phyloP scores from a whole-genome alignment of 75 land plant genomes.

The Selaginella tamariscina region DNA sequence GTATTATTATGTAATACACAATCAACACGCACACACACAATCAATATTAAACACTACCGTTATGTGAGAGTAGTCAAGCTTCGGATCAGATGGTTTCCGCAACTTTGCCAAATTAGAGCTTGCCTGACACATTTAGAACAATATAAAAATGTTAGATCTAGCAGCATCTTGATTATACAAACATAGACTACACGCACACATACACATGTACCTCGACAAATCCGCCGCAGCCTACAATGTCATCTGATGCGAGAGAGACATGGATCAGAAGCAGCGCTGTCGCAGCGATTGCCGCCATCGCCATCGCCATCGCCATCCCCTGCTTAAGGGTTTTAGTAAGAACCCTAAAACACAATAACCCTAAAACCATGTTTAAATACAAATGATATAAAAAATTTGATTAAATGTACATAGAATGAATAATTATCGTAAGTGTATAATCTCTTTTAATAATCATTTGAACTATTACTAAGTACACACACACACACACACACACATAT shows the following conservation, averaged over 20 bases:
- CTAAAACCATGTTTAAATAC: no score
- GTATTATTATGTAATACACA: background rate
- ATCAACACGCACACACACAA: background rate
- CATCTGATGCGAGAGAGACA: slow-evolving; percentile 35
- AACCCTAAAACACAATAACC: no score
- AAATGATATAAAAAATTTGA: no score
- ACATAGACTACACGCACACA: background rate
- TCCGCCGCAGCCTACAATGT: slow-evolving; percentile 79
- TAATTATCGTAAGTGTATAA: no score
- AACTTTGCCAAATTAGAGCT: slow-evolving; percentile 52
- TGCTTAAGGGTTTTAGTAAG: no score
- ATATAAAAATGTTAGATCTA: background rate
- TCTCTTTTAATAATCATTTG: no score
- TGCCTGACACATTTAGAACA: slow-evolving; percentile 35
- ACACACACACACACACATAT: no score
- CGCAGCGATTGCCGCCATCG: slow-evolving; percentile 8
- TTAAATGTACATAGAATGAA: no score
- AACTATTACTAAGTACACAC: no score
- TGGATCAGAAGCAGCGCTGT: background rate
- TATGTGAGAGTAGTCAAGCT: slow-evolving; percentile 85
- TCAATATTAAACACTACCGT: slow-evolving; percentile 34
- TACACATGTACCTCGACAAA: slow-evolving; percentile 59
- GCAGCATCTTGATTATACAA: background rate
- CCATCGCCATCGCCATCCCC: no score
- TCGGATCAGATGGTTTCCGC: slow-evolving; percentile 56